A percentile compares a stretch with the other conserved stretches of the same genome.
Conservation (phyloP, 2,329 filamentous ascomycete genomes). For the Fonsecaea erecta region DNA sequence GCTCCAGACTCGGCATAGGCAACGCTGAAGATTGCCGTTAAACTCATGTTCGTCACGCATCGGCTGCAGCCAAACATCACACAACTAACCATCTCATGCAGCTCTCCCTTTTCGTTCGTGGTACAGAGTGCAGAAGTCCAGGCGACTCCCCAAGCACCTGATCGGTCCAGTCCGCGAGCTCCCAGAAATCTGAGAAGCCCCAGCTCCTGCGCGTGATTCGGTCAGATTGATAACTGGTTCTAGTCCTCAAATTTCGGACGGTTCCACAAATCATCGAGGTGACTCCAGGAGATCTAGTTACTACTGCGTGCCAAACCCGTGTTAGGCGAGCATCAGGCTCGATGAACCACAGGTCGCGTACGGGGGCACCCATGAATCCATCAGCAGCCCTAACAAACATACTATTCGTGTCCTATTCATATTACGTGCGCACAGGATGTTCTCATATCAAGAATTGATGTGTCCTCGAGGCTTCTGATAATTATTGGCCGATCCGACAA, state of each 20-base stretch:
- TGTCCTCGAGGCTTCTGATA: background rate
- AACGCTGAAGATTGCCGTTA: background rate
- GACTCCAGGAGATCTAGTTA: background rate
- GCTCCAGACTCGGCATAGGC: constrained; percentile 7
- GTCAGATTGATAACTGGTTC: constrained; percentile 5
- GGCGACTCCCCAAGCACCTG: background rate
- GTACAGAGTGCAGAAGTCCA: background rate
- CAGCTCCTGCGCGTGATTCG: constrained; percentile 5
- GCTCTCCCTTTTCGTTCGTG: background rate
- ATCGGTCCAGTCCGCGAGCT: background rate
- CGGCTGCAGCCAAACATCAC: background rate
- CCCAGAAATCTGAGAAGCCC: background rate
- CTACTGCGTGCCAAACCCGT: background rate
- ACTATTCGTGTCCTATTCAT: too few relatives aligned
- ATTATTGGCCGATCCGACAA: background rate
- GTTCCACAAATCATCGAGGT: constrained; percentile 19
- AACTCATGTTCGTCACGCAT: constrained; percentile 1
- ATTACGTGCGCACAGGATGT: too few relatives aligned
- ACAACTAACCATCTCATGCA: background rate
- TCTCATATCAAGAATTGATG: background rate
- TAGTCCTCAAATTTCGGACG: constrained; percentile 21
- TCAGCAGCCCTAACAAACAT: background rate
- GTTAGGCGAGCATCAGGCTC: background rate
- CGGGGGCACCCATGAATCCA: background rate
- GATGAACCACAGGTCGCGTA: background rate